A percentile compares a stretch with the other conserved stretches of the same genome.
Evolutionary conservation across 2,329 filamentous ascomycete genomes (phyloP).

Genomic region (Nigrospora osmanthi): DNA sequence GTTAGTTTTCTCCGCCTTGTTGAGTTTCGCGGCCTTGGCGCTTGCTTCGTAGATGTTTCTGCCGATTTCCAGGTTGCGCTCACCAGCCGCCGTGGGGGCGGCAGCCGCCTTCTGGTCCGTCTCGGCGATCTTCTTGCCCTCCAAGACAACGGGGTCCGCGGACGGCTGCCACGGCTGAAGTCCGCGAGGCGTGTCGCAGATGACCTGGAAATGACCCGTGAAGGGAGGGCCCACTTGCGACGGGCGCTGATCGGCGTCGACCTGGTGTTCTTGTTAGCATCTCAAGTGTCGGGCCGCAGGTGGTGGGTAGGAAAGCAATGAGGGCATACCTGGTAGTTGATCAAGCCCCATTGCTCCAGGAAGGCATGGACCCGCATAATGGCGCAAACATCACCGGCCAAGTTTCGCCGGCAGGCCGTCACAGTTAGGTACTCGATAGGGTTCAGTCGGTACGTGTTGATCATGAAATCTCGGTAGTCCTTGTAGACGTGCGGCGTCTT

Average conservation of each 20-base stretch:
- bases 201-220: conserved; percentile 93
- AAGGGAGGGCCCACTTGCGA: conserved; percentile 95
- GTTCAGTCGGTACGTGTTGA: conserved; percentile 96
- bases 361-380: conserved; percentile 99
- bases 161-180: conserved; percentile 93
- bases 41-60: conserved; percentile 94
- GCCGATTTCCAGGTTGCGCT: conserved; percentile 85
- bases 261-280: conserved; percentile 49
- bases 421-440: conserved; percentile 95
- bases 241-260: conserved; percentile 89
- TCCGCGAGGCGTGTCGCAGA: conserved; percentile 89
- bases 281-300: background rate
- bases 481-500: conserved; percentile 97
- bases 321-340: conserved; percentile 84
- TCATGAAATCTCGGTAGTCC: conserved; percentile 99
- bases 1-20: conserved; percentile 66
- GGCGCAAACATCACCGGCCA: conserved; percentile 95
- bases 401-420: conserved; percentile 87
- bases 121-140: conserved; percentile 51
- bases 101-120: conserved; percentile 70
- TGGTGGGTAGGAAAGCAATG: background rate
- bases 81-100: conserved; percentile 61
- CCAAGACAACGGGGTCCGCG: conserved; percentile 60
- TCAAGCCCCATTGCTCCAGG: conserved; percentile 95
- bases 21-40: conserved; percentile 68